phyloP scores from a whole-genome alignment of 257 asterid genomes.

The Sherardia arvensis region DNA sequence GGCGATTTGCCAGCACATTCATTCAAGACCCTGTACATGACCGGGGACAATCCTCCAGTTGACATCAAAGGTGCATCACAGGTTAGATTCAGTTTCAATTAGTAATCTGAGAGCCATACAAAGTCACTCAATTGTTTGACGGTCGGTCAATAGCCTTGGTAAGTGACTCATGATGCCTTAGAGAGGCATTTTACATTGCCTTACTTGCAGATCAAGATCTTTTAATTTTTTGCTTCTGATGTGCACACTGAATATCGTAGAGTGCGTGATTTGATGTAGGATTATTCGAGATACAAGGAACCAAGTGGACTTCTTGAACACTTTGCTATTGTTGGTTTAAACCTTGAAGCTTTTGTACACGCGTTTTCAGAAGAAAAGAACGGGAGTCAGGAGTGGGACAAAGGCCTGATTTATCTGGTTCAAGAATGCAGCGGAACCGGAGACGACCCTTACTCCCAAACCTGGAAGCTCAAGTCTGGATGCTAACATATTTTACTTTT shows the following conservation, averaged over 20 bases:
- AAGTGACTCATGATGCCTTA: constrained; percentile 24
- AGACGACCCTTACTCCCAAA: constrained; percentile 61
- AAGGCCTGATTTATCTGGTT: constrained; percentile 31
- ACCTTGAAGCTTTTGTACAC: constrained; percentile 73
- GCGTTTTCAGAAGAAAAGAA: constrained; percentile 55
- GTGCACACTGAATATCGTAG: too few relatives aligned
- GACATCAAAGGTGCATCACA: constrained; percentile 50
- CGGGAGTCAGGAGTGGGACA: constrained; percentile 41
- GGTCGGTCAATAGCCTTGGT: constrained; percentile 66
- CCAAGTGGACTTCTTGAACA: constrained; percentile 78
- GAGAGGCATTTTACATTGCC: constrained; percentile 6
- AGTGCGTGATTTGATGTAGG: constrained; percentile 49
- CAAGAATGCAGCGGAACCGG: constrained; percentile 25
- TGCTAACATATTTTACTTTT: constrained; percentile 7
- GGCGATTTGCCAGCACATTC: constrained; percentile 14
- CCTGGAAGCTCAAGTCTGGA: constrained; percentile 76
- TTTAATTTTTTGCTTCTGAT: too few relatives aligned
- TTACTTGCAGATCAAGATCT: too few relatives aligned
- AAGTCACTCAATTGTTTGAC: constrained; percentile 60
- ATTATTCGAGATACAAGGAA: constrained; percentile 63
- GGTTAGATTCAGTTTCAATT: constrained; percentile 20
- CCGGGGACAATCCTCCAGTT: constrained; percentile 52
- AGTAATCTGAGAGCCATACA: background rate
- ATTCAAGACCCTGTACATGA: constrained; percentile 53
- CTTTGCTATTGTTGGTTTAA: constrained; percentile 73